Evolutionary conservation across 495 filamentous ascomycete species (phyloP), one percentile per base, ranked within the genome.

Genomic region (Bacidia gigantensis): DNA sequence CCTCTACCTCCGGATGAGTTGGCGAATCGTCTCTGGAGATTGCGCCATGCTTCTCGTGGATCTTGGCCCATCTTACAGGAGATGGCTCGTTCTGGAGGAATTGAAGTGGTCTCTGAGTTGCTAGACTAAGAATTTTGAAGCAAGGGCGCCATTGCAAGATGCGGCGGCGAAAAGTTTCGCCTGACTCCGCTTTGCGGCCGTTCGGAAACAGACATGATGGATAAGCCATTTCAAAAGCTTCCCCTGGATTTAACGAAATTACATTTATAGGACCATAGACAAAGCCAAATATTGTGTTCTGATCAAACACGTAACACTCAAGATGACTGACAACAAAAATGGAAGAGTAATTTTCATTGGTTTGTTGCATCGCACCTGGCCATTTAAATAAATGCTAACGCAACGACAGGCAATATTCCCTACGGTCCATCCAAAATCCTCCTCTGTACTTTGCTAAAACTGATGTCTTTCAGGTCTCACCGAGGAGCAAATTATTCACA

Each of bases 401-500:
- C 12, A 20, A 3, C 17, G 5, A 2, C 23, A 59, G 59, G 60
- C 11, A 62, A 62, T 14, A 62, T 62, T 18, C 57, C 60, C n/a
- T 62, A 62, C 53, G 58, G 58, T 53, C 29, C 3, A 40, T 11
- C 23, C 11, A 10, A 2, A 26, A 3, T 10, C 18, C 25, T 18
- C 2, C 0, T 5, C 17, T 18, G 14, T 32, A 57, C 14, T 35
- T 7, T 35, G 7, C 63, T 52, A 64, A 24, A 29, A 20, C 41
- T 58, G 25, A 54, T 46, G 23, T 41, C 21, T 51, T 32, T 35
- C 50, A 92, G 88, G 89, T 60, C 79, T 92, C 52, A 90, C 87
- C 7, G 92, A 98, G 70, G 90, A 97, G 61, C 85, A 92, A 63
- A 93, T 98, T 55, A 83, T 80, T 55, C 83, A 95, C 53, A 89